Percentiles rank a stretch among this genome's conserved stretches.
phyloP scores from a whole-genome alignment of 2,329 filamentous ascomycete genomes.

The Aspergillus tanneri region DNA sequence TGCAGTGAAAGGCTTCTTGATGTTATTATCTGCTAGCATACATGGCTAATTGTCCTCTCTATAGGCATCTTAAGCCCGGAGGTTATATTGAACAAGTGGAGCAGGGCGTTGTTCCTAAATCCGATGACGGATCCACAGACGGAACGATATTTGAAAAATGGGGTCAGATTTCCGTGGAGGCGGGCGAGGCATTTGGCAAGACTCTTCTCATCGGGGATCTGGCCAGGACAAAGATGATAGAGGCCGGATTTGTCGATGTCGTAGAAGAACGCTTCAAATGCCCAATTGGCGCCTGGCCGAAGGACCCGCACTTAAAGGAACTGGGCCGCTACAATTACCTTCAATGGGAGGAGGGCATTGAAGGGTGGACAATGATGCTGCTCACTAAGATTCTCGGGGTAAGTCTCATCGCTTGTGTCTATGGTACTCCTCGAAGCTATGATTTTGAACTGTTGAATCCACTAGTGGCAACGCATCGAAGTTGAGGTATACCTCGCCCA shows the following conservation, averaged over 20 bases:
- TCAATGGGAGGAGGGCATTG: neutral
- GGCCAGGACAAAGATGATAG: conserved; percentile 18
- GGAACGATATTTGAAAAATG: conserved; percentile 22
- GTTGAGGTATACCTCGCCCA: conserved; percentile 6
- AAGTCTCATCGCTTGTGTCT: neutral
- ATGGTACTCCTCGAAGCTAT: no score
- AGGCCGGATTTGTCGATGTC: conserved; percentile 30
- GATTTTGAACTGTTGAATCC: neutral
- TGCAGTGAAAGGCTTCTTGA: no score
- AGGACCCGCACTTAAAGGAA: no score
- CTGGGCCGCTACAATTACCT: no score
- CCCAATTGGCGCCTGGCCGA: no score
- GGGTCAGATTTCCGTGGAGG: conserved; percentile 19
- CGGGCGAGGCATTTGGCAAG: conserved; percentile 24
- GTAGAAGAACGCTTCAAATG: conserved; percentile 24
- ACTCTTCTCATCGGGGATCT: conserved; percentile 33
- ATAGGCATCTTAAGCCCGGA: conserved; percentile 30
- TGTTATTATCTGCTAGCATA: no score
- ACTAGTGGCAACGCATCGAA: conserved; percentile 1
- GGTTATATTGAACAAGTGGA: conserved; percentile 45
- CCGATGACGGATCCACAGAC: conserved; percentile 20
- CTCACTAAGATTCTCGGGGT: neutral
- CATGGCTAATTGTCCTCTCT: no score
- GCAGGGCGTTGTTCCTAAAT: conserved; percentile 29
- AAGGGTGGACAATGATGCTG: conserved; percentile 2